Evolutionary conservation across 345 rosid species (phyloP).

Genomic region (Brassica incana): DNA sequence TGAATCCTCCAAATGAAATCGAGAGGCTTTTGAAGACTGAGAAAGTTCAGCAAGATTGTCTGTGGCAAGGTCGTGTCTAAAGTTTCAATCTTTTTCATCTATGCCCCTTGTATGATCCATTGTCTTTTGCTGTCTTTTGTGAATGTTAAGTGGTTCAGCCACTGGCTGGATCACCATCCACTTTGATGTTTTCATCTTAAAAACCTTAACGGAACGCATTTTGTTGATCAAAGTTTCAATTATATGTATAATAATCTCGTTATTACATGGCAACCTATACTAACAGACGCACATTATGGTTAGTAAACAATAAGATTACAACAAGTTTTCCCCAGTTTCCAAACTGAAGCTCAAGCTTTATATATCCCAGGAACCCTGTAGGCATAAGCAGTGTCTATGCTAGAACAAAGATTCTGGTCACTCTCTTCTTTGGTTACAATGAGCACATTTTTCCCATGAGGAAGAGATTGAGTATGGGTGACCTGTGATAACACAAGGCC

Average conservation of each 20-base stretch:
- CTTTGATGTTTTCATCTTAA: slow-evolving; percentile 12
- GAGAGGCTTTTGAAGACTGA: slow-evolving; percentile 47
- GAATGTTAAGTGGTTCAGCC: slow-evolving; percentile 24
- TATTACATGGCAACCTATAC: too few species aligned
- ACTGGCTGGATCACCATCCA: slow-evolving; percentile 27
- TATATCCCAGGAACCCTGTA: neutral
- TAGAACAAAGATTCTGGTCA: neutral
- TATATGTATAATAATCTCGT: neutral
- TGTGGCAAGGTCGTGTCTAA: slow-evolving; percentile 74
- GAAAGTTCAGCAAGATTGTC: slow-evolving; percentile 48
- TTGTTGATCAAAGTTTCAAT: neutral
- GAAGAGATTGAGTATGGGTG: too few species aligned
- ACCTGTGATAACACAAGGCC: neutral
- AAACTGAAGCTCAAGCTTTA: neutral
- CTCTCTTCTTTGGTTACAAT: too few species aligned
- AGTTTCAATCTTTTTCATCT: neutral
- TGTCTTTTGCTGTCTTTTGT: slow-evolving; percentile 16
- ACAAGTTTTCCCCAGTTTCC: neutral
- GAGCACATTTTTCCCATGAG: too few species aligned
- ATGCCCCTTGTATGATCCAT: slow-evolving; percentile 16
- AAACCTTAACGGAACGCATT: slow-evolving; percentile 2
- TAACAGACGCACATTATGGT: neutral
- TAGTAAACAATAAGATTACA: neutral
- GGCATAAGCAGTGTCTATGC: neutral
- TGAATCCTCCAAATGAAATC: slow-evolving; percentile 65